phyloP scores from a whole-genome alignment of 208 protist species.

The Acanthamoeba rhysodes region DNA sequence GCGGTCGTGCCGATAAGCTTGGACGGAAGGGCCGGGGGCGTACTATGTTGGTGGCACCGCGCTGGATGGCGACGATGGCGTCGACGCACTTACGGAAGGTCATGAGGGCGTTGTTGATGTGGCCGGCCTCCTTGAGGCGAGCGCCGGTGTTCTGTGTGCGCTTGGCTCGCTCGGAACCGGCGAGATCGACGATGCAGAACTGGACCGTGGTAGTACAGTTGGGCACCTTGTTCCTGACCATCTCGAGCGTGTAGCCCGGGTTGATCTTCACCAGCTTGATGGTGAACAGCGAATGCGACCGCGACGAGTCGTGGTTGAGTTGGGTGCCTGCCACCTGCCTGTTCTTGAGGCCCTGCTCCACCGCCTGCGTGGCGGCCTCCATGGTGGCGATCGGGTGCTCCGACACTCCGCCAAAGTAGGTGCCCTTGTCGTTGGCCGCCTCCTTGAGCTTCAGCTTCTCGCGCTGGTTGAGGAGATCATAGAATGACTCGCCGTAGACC shows the following conservation, averaged over 20 bases:
- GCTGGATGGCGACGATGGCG: conserved; percentile 81
- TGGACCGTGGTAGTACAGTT: not conserved
- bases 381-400: not conserved
- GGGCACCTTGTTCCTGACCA: conserved; percentile 46
- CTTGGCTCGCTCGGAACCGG: conserved; percentile 85
- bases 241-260: conserved; percentile 27
- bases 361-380: conserved; percentile 45
- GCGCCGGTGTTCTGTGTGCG: conserved; percentile 81
- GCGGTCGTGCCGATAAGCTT: not conserved
- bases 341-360: conserved; percentile 72
- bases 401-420: conserved; percentile 8
- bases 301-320: conserved; percentile 73
- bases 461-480: conserved; percentile 75
- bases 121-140: conserved; percentile 87
- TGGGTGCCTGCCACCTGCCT: conserved; percentile 70
- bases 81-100: conserved; percentile 87
- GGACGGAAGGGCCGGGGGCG: not conserved
- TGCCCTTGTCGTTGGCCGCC: conserved; percentile 28
- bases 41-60: conserved; percentile 61
- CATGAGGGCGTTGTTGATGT: conserved; percentile 90
- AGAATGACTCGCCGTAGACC: conserved; percentile 78
- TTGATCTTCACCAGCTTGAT: conserved; percentile 70
- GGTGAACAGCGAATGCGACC: conserved; percentile 78
- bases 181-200: conserved; percentile 86
- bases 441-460: conserved; percentile 52